phyloP scores from a whole-genome alignment of 768 basidiomycete genomes.

The Mrakia frigida region DNA sequence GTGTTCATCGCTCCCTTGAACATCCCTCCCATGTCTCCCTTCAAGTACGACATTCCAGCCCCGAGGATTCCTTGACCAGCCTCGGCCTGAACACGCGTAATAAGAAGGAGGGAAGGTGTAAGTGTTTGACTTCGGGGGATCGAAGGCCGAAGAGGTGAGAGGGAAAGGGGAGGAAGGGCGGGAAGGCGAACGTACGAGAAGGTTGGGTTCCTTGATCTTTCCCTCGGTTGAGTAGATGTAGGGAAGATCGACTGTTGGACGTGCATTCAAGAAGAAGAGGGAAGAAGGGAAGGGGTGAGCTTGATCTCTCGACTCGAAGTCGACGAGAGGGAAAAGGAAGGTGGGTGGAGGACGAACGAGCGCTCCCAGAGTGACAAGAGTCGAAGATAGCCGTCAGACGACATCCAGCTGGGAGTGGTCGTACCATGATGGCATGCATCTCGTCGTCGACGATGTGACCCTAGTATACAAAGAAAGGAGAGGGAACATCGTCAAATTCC shows the following conservation, averaged over 20 bases:
- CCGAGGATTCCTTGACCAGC: slow-evolving; percentile 81
- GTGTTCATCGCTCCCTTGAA: slow-evolving; percentile 49
- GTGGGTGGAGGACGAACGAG: slow-evolving; percentile 38
- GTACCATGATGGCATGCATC: slow-evolving; percentile 70
- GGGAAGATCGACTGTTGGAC: slow-evolving; percentile 49
- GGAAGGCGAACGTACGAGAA: slow-evolving; percentile 46
- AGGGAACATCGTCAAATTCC: too few species aligned
- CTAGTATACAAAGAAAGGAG: too few species aligned
- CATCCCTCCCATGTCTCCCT: slow-evolving; percentile 72
- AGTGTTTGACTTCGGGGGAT: too few species aligned
- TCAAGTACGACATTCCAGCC: slow-evolving; percentile 63
- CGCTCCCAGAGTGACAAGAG: slow-evolving; percentile 79
- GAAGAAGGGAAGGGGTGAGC: too few species aligned
- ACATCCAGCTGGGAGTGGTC: slow-evolving; percentile 74
- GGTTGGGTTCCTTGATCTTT: slow-evolving; percentile 88
- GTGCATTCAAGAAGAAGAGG: too few species aligned
- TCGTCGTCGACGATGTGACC: slow-evolving; percentile 90
- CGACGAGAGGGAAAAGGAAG: too few species aligned
- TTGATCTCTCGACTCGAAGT: too few species aligned
- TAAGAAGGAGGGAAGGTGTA: too few species aligned
- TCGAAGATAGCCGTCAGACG: slow-evolving; percentile 63
- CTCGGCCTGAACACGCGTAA: slow-evolving; percentile 49
- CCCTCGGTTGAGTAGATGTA: slow-evolving; percentile 83
- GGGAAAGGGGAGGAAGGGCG: too few species aligned
- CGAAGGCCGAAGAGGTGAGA: too few species aligned